Base-by-base conservation (phyloP, 2,329 filamentous ascomycete species). In the Monosporascus sp. region DNA sequence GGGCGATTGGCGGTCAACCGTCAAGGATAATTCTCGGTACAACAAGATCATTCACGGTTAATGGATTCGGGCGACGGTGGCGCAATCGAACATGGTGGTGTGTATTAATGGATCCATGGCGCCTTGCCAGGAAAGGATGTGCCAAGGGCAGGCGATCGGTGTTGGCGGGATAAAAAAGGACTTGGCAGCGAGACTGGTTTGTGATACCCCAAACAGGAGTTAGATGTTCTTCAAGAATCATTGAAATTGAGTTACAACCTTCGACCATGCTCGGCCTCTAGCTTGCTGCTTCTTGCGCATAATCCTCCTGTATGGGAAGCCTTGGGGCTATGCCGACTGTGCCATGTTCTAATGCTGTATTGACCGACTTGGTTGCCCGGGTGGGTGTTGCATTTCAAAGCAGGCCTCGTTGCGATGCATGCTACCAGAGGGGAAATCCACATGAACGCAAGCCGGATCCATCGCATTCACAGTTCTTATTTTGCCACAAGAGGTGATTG, bases 201-300 rank as follows among this genome's bases (percentile, higher is more conserved):
- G 57, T 63, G 63, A 65, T 65, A 65, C 63, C 62, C 62, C 52
- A 57, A 59, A 35, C 40, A 43, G 40, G 40, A 43, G 53, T 58
- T 60, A 46, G 60, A 59, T 62, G 56, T 63, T 58, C 49, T 44
- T 57, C 52, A 51, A 55, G 38, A 56, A 37, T 57, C 37, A 55
- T 55, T 49, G 41, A 54, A 51, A 14, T 43, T 43, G 20, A 20
- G 20, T 40, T 41, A 48, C 24, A 35, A 24, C 47, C 28, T 49
- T n/a, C 18, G 31, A 48, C n/a, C 0, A 48, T 31, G 26, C 38
- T n/a, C 17, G 7, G 7, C 3, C 38, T n/a, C 38, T 18, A 40
- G 17, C 17, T 8, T 7, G 38, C 38, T 40, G 38, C 11, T 14
- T 35, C 31, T 14, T 35, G 31, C 31, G 31, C 31, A 14, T 35